Evolutionary conservation across 2,329 filamentous ascomycete species (phyloP).

Genomic region (Calonectria naviculata): DNA sequence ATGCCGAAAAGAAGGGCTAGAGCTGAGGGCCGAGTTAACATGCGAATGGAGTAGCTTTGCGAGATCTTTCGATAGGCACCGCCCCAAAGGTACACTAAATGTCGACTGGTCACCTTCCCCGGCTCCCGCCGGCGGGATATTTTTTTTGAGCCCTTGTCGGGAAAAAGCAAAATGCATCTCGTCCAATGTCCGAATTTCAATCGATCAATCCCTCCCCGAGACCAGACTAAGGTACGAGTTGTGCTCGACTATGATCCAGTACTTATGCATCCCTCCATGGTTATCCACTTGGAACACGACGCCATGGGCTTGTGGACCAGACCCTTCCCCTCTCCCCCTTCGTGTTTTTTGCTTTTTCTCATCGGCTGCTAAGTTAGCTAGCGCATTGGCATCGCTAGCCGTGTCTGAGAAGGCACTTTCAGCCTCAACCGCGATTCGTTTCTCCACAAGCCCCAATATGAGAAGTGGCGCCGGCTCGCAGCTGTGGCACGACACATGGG

Average conservation of each 20-base stretch:
- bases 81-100: background rate
- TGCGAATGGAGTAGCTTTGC: background rate
- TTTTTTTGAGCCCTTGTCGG: conserved; percentile 13
- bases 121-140: conserved; percentile 1
- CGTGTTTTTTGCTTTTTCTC: conserved; percentile 28
- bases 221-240: conserved; percentile 20
- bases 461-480: conserved; percentile 29
- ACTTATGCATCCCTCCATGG: conserved; percentile 29
- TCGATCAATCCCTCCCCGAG: conserved; percentile 7
- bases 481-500: conserved; percentile 41
- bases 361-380: conserved; percentile 30
- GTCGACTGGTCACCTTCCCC: background rate
- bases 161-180: conserved; percentile 17
- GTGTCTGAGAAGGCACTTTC: conserved; percentile 32
- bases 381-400: conserved; percentile 35
- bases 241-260: conserved; percentile 18
- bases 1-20: conserved; percentile 1
- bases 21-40: background rate
- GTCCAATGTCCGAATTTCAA: background rate
- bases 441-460: conserved; percentile 25
- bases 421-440: conserved; percentile 38
- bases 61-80: background rate
- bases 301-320: conserved; percentile 38
- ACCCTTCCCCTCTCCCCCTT: conserved; percentile 22
- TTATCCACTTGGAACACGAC: conserved; percentile 32